Conservation (phyloP, 441 rosid genomes). For the Cnidoscolus chayamansa region DNA sequence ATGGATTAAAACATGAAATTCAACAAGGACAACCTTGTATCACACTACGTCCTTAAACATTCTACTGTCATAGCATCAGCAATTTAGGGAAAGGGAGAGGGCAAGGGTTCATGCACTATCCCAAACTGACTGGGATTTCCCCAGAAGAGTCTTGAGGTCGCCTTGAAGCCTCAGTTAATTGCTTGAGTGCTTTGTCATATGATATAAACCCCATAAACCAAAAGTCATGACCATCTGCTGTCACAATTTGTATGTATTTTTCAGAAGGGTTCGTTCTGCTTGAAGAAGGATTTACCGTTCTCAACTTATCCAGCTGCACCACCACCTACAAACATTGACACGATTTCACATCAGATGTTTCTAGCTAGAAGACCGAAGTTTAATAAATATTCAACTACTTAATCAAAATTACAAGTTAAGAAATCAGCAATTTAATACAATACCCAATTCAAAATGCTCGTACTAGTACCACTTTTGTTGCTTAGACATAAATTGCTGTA, state of each 20-base stretch:
- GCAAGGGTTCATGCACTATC: neutral
- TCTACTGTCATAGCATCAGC: neutral
- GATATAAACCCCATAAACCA: slow-evolving; percentile 88
- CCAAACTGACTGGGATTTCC: slow-evolving; percentile 7
- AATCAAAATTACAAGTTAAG: neutral
- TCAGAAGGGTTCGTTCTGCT: slow-evolving; percentile 55
- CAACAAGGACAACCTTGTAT: neutral
- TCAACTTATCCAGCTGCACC: slow-evolving; percentile 54
- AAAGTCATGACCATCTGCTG: slow-evolving; percentile 63
- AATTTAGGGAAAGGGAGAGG: neutral
- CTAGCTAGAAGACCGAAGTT: neutral
- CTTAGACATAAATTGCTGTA: neutral
- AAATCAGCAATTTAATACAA: too few relatives aligned
- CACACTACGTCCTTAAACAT: neutral
- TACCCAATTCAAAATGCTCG: neutral
- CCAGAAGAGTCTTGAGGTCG: slow-evolving; percentile 20
- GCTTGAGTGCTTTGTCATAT: slow-evolving; percentile 63
- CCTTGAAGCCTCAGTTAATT: slow-evolving; percentile 41
- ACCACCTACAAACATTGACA: slow-evolving; percentile 43
- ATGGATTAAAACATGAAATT: slow-evolving; percentile 10
- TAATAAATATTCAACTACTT: neutral
- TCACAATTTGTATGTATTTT: slow-evolving; percentile 55
- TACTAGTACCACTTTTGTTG: neutral
- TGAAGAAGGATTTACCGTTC: slow-evolving; percentile 48
- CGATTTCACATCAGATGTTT: neutral